A percentile compares a stretch with the other conserved stretches of the same genome.
Evolutionary conservation across 345 rosid genomes (phyloP).

Genomic region (Sonneratia caseolaris): DNA sequence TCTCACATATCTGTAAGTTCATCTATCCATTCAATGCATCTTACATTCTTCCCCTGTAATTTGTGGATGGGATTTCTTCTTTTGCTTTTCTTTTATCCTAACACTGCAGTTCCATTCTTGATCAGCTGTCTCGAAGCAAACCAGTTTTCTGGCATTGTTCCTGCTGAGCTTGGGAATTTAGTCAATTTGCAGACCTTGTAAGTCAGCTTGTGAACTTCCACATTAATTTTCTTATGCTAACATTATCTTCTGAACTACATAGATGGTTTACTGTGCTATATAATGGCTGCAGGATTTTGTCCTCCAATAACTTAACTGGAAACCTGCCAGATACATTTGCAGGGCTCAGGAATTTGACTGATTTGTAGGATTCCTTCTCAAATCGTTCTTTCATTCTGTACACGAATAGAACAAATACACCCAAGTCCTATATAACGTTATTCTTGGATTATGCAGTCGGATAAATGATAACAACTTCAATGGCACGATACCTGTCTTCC

Average conservation of each 20-base stretch:
- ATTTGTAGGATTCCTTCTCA: conserved; percentile 29
- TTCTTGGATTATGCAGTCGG: conserved; percentile 35
- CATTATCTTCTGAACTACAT: neutral
- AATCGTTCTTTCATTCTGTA: neutral
- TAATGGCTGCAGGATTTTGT: conserved; percentile 33
- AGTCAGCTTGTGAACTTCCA: conserved; percentile 10
- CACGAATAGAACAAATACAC: neutral
- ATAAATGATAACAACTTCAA: conserved; percentile 63
- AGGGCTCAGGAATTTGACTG: conserved; percentile 29
- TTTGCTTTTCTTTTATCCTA: no score
- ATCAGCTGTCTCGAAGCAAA: conserved; percentile 35
- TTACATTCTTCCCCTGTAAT: neutral
- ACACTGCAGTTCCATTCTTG: conserved; percentile 5
- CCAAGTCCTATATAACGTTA: neutral
- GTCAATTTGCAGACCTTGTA: conserved; percentile 35
- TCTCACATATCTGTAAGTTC: conserved; percentile 29
- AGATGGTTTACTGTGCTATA: neutral
- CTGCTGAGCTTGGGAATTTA: conserved; percentile 34
- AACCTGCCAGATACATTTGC: conserved; percentile 35
- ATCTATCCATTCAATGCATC: neutral
- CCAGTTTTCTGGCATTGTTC: conserved; percentile 39
- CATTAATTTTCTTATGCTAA: neutral
- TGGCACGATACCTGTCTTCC: conserved; percentile 55
- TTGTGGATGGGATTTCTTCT: neutral
- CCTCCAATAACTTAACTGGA: conserved; percentile 47